phyloP scores from a whole-genome alignment of 2,329 filamentous ascomycete species.

The Apiospora phragmitis region DNA sequence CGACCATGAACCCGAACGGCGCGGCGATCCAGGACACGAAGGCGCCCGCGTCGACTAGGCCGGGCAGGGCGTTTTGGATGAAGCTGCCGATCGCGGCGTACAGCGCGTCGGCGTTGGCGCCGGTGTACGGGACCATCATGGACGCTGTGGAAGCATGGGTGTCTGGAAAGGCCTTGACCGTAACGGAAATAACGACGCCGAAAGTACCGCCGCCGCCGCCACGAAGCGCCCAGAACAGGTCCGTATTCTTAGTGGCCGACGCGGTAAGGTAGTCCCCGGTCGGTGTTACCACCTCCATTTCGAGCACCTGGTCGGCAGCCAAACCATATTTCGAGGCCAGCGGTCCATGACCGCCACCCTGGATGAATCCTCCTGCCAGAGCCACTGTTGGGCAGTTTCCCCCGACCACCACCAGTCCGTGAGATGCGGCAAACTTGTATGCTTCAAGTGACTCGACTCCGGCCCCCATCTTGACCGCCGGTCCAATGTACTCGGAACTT shows the following conservation, averaged over 20 bases:
- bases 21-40: constrained; percentile 14
- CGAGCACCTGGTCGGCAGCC: constrained; percentile 57
- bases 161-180: background rate
- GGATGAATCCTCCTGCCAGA: constrained; percentile 16
- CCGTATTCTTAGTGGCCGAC: constrained; percentile 45
- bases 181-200: constrained; percentile 45
- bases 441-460: background rate
- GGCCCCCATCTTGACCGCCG: constrained; percentile 17
- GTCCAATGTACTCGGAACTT: constrained; percentile 39
- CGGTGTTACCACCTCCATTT: constrained; percentile 55
- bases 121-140: constrained; percentile 13
- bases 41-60: constrained; percentile 17
- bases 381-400: constrained; percentile 12
- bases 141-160: constrained; percentile 13
- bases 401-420: background rate
- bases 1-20: constrained; percentile 17
- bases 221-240: constrained; percentile 64
- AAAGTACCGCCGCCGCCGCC: constrained; percentile 62
- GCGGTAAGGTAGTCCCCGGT: constrained; percentile 48
- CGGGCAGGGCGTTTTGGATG: constrained; percentile 13
- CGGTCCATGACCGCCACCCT: constrained; percentile 57
- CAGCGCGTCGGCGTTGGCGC: constrained; percentile 15
- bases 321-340: constrained; percentile 55
- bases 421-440: background rate
- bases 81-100: constrained; percentile 16